A percentile compares a stretch with the other conserved stretches of the same genome.
These are phyloP conservation scores for Graphiopsis chlorocephala DNA, from an alignment of 2,329 filamentous ascomycete species.

Conservation along the genomic window DNA sequence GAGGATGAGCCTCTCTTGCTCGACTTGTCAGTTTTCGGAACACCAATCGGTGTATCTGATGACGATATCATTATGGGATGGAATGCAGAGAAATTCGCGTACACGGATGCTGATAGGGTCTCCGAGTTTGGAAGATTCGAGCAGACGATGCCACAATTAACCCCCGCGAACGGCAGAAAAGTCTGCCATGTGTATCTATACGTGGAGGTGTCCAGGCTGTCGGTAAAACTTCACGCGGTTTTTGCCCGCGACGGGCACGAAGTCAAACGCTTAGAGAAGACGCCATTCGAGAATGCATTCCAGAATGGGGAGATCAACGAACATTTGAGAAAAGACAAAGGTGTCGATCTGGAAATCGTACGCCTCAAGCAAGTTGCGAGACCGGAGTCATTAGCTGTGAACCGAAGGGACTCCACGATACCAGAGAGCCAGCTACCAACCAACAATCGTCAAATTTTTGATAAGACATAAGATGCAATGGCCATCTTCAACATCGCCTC, in stretches of 20 bases:
- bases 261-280: neutral
- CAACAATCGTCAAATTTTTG: no score
- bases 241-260: neutral
- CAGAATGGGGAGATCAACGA: neutral
- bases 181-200: constrained; percentile 1
- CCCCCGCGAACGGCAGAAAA: neutral
- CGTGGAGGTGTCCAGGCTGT: neutral
- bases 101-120: neutral
- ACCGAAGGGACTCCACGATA: no score
- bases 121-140: neutral
- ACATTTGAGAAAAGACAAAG: neutral
- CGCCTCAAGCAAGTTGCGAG: neutral
- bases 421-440: no score
- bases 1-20: neutral
- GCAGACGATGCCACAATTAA: neutral
- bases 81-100: neutral
- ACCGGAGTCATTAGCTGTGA: neutral
- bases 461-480: neutral
- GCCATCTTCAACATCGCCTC: neutral
- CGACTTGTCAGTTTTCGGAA: neutral
- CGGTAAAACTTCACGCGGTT: neutral
- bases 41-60: neutral
- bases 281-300: neutral
- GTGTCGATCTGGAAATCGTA: neutral
- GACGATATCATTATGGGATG: neutral